Percentiles rank a stretch among this genome's conserved stretches.
Evolutionary conservation across 2,329 filamentous ascomycete genomes (phyloP).

Genomic region (Hymenoscyphus infarciens): DNA sequence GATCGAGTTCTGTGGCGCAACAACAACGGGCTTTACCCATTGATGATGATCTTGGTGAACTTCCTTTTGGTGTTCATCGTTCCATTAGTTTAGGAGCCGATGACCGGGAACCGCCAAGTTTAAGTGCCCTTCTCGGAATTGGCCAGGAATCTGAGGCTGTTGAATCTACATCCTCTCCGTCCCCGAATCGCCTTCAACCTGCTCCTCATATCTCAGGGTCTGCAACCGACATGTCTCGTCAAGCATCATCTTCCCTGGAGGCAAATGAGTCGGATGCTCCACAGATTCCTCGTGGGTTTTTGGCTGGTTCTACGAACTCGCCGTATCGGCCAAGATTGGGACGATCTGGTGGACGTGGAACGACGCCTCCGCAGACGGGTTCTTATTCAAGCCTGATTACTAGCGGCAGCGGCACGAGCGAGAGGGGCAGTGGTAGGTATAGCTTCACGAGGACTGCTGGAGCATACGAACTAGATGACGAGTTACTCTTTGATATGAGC

Average conservation of each 20-base stretch:
- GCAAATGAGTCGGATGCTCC: slow-evolving; percentile 27
- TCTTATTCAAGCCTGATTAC: slow-evolving; percentile 37
- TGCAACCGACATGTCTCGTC: slow-evolving; percentile 27
- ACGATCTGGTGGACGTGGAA: slow-evolving; percentile 31
- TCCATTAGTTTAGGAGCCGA: slow-evolving; percentile 66
- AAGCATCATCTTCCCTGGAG: slow-evolving; percentile 32
- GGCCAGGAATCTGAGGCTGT: slow-evolving; percentile 40
- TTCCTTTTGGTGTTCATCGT: slow-evolving; percentile 58
- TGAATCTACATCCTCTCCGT: slow-evolving; percentile 29
- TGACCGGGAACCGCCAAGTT: slow-evolving; percentile 59
- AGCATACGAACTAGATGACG: slow-evolving; percentile 57
- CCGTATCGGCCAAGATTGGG: slow-evolving; percentile 34
- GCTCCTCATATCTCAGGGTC: slow-evolving; percentile 32
- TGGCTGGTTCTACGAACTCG: slow-evolving; percentile 30
- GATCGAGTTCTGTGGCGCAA: slow-evolving; percentile 68
- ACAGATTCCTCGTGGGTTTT: slow-evolving; percentile 27
- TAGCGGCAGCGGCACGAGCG: slow-evolving; percentile 35
- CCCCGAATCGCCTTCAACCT: slow-evolving; percentile 34
- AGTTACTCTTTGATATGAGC: slow-evolving; percentile 70
- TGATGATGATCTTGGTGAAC: slow-evolving; percentile 57
- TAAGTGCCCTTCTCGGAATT: slow-evolving; percentile 58
- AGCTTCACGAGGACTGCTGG: slow-evolving; percentile 43
- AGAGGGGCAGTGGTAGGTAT: slow-evolving; percentile 39
- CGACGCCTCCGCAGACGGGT: slow-evolving; percentile 33
- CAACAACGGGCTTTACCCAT: slow-evolving; percentile 53